These are phyloP conservation scores for Leccinum broughii DNA, from an alignment of 768 basidiomycete genomes.

Conservation along the genomic window DNA sequence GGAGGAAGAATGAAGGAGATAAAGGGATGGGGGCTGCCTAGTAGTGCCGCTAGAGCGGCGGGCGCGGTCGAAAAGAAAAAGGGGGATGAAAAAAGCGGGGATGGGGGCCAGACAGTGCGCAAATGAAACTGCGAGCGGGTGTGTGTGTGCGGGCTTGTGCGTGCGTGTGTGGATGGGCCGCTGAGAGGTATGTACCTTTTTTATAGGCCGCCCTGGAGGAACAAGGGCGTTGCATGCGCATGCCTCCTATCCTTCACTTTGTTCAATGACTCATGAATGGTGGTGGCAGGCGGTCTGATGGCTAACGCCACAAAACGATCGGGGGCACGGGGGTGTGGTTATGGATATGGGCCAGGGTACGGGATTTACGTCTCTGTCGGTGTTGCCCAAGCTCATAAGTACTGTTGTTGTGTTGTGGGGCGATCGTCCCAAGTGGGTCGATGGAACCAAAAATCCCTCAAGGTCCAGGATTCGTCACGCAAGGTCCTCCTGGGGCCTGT, in stretches of 20 bases:
- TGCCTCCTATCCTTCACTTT: neutral
- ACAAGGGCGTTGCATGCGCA: constrained; percentile 9
- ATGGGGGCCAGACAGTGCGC: neutral
- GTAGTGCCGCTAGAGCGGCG: neutral
- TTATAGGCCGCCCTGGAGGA: constrained; percentile 17
- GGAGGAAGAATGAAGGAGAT: neutral
- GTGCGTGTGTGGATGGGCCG: constrained; percentile 1
- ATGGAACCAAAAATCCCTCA: neutral
- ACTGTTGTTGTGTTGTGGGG: neutral
- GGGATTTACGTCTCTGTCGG: constrained; percentile 18
- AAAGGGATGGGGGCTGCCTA: neutral
- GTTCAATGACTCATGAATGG: constrained; percentile 1
- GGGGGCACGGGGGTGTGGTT: constrained; percentile 12
- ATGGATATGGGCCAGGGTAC: neutral
- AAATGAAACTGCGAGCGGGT: constrained; percentile 3
- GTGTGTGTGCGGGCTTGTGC: neutral
- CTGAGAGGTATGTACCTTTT: neutral
- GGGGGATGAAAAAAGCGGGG: neutral
- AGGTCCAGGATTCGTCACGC: neutral
- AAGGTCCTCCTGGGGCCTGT: neutral
- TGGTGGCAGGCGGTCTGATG: neutral
- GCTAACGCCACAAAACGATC: constrained; percentile 17
- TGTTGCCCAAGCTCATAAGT: neutral
- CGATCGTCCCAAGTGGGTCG: constrained; percentile 4
- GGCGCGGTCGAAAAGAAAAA: neutral